Base-by-base conservation (phyloP, 2,329 filamentous ascomycete species). In the Sporothrix curviconia region DNA sequence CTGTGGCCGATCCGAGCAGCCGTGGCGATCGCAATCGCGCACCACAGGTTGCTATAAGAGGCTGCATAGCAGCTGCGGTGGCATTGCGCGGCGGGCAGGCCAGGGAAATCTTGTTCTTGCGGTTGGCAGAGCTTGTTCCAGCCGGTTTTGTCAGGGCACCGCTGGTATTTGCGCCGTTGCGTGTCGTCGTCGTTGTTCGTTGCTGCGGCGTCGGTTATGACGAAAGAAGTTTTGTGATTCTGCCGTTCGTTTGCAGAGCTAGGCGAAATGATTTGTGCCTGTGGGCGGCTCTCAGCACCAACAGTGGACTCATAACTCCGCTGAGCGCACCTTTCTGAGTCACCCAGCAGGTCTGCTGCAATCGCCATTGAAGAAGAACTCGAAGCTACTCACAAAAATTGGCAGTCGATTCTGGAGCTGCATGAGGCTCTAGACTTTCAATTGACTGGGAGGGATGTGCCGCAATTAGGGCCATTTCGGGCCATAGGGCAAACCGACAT, bases 11-110 rank as follows among this genome's bases (percentile, higher is more conserved):
- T 39, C 19, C 30, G 25, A 46, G 17, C 50, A 37, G 39, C 28
- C 19, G 32, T 7, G 25, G 40, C 56, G 47, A 24, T 39, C 43
- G 17, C 44, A 55, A 42, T 44, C 55, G 55, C 24, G 39, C 24
- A 11, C 53, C 34, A 24, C 55, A 52, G 22, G 55, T 55, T 28
- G 55, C 51, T 51, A 57, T 40, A 24, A 39, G 30, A 36, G 55
- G 30, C 42, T 51, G 55, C 56, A 64, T 36, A 17, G 55, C 55
- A n/a, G 17, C 25, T 32, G 28, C 11, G n/a, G 28, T 32, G 22
- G 46, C 44, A 43, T 56, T 25, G 11, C 34, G 40, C 22, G 14
- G 40, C 22, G 36, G 11, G 3, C 14, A 19, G 32, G 17, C 28
- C 28, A 11, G 11, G 6, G 28, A 32, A 32, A 32, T 32, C 28